Percentiles rank a stretch among this genome's conserved stretches.
Evolutionary conservation across 2,329 filamentous ascomycete genomes (phyloP).

Genomic region (Aspergillus brunneoviolaceus): DNA sequence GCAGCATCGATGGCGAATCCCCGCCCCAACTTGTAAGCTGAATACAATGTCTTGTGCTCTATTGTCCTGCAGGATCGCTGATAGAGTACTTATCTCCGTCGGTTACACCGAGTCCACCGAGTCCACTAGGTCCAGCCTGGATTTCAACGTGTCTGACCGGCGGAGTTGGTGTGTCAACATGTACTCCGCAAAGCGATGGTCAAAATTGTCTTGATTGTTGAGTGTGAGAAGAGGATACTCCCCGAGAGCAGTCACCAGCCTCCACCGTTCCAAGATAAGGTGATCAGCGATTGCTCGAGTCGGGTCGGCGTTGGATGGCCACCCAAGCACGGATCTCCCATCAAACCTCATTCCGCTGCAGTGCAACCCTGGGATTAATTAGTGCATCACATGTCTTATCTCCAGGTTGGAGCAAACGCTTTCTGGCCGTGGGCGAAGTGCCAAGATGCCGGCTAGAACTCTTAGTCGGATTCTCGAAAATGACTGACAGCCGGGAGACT

Average conservation of each 20-base stretch:
- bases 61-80: neutral
- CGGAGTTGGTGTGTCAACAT: neutral
- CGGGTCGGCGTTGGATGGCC: too few relatives aligned
- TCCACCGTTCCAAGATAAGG: too few relatives aligned
- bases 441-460: neutral
- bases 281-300: too few relatives aligned
- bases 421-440: neutral
- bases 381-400: neutral
- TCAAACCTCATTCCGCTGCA: too few relatives aligned
- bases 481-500: neutral
- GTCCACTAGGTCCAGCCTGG: neutral
- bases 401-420: too few relatives aligned
- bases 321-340: too few relatives aligned
- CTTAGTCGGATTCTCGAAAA: neutral
- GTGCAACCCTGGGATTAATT: too few relatives aligned
- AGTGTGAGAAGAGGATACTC: too few relatives aligned
- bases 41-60: neutral
- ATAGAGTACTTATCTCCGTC: neutral
- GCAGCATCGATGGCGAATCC: neutral
- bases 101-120: neutral
- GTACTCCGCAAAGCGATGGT: too few relatives aligned
- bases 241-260: too few relatives aligned
- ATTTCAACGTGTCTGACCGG: neutral
- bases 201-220: too few relatives aligned
- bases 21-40: neutral